Conservation (phyloP, 1,139 yeast genomes). For the Kodamaea fungicola region DNA sequence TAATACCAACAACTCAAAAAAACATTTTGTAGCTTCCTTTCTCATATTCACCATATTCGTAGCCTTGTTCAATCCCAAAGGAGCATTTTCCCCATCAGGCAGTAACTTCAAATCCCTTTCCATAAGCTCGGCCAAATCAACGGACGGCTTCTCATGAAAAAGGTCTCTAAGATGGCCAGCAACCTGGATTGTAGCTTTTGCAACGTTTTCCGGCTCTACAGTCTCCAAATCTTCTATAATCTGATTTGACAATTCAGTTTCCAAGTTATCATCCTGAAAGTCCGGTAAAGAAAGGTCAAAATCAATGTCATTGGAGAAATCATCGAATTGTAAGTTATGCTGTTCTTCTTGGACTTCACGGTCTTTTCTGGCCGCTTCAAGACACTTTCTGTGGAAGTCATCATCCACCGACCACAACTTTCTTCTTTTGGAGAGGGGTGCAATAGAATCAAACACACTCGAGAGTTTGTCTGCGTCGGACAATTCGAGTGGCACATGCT, state of each 20-base stretch:
- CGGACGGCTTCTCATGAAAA: conserved; percentile 20
- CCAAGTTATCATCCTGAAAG: conserved; percentile 16
- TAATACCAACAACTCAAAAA: conserved; percentile 78
- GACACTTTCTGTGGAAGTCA: conserved; percentile 22
- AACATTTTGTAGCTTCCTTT: conserved; percentile 67
- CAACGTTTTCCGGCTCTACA: conserved; percentile 15
- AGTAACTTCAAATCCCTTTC: conserved; percentile 31
- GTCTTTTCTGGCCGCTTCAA: conserved; percentile 27
- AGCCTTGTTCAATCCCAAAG: conserved; percentile 27
- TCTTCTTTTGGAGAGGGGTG: conserved; percentile 23
- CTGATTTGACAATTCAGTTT: conserved; percentile 1
- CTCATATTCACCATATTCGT: conserved; percentile 34
- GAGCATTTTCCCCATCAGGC: conserved; percentile 14
- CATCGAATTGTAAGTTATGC: conserved; percentile 18
- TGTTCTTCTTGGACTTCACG: conserved; percentile 17
- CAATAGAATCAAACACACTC: conserved; percentile 33
- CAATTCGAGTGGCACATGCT: conserved; percentile 10
- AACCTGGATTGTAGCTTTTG: conserved; percentile 53
- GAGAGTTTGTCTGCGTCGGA: conserved; percentile 33
- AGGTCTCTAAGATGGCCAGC: conserved; percentile 48
- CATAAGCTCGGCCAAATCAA: conserved; percentile 41
- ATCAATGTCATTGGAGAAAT: conserved; percentile 27
- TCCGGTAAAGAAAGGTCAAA: conserved; percentile 43
- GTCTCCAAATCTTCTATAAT: conserved; percentile 13
- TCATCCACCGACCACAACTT: conserved; percentile 16